A percentile compares a stretch with the other conserved stretches of the same genome.
Evolutionary conservation across 1,284 basidiomycete species (phyloP).

Genomic region (Salmacisia buchloeana): DNA sequence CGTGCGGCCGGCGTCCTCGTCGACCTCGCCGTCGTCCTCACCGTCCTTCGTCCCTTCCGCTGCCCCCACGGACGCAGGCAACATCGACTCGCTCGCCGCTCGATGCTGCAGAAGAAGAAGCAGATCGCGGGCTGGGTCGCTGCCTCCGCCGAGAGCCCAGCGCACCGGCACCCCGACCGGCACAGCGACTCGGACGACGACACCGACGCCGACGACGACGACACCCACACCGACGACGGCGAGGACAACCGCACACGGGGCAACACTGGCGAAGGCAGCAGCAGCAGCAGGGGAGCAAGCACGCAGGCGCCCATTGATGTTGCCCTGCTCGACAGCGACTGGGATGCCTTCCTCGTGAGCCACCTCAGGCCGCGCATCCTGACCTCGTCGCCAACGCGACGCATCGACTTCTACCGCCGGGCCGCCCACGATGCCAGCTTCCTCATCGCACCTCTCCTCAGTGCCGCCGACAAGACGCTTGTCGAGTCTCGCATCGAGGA

Average conservation of each 20-base stretch:
- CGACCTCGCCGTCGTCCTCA: too few relatives aligned
- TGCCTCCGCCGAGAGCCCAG: neutral
- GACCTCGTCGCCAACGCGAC: conserved; percentile 24
- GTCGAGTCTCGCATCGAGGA: conserved; percentile 64
- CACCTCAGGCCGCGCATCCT: conserved; percentile 18
- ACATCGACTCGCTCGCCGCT: neutral
- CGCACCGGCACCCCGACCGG: neutral
- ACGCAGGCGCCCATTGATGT: conserved; percentile 12
- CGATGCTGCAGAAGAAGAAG: conserved; percentile 6
- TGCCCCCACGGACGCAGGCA: neutral
- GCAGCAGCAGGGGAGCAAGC: too few relatives aligned
- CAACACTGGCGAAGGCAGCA: too few relatives aligned
- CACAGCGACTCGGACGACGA: conserved; percentile 35
- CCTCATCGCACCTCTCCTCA: conserved; percentile 20
- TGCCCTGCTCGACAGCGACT: conserved; percentile 19
- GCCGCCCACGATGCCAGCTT: conserved; percentile 13
- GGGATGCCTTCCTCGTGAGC: conserved; percentile 24
- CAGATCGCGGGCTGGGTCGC: conserved; percentile 3
- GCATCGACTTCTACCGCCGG: conserved; percentile 15
- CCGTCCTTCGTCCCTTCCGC: too few relatives aligned
- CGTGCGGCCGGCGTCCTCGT: too few relatives aligned
- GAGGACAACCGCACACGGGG: conserved; percentile 18
- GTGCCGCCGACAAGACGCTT: conserved; percentile 23
- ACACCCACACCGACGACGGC: conserved; percentile 22
- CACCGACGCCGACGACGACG: conserved; percentile 27